phyloP scores from a whole-genome alignment of 2,329 filamentous ascomycete species.

The Sclerotinia nivalis region DNA sequence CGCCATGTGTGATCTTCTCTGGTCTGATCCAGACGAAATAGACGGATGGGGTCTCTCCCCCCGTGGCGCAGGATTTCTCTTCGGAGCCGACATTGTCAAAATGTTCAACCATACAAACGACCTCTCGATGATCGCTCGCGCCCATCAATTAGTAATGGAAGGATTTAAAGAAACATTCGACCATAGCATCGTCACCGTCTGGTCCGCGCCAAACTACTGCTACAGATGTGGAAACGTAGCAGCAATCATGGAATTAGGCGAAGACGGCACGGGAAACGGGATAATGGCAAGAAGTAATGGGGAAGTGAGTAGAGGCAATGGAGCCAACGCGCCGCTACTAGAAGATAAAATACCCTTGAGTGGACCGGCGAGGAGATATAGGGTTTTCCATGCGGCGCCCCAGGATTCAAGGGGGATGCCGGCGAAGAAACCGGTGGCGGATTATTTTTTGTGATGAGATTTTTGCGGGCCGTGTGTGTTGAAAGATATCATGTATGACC shows the following conservation, averaged over 20 bases:
- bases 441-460: constrained; percentile 75
- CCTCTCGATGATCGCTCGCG: constrained; percentile 85
- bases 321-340: constrained; percentile 49
- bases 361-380: constrained; percentile 85
- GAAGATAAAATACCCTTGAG: constrained; percentile 54
- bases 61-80: constrained; percentile 84
- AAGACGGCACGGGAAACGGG: constrained; percentile 76
- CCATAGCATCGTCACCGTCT: constrained; percentile 94
- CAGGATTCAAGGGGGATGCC: constrained; percentile 97
- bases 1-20: constrained; percentile 97
- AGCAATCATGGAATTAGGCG: constrained; percentile 87
- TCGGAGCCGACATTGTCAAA: constrained; percentile 93
- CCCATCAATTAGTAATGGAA: constrained; percentile 98
- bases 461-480: constrained; percentile 50
- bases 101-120: constrained; percentile 95
- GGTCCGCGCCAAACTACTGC: constrained; percentile 96
- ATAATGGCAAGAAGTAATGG: constrained; percentile 42
- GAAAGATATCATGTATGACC: too few relatives aligned
- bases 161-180: constrained; percentile 99
- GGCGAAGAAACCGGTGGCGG: constrained; percentile 95
- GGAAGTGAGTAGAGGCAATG: constrained; percentile 56
- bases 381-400: constrained; percentile 94
- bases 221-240: constrained; percentile 92
- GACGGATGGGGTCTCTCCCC: constrained; percentile 89
- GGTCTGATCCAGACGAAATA: constrained; percentile 98